phyloP scores from a whole-genome alignment of 306 rosid species.

The Notholithocarpus densiflorus region DNA sequence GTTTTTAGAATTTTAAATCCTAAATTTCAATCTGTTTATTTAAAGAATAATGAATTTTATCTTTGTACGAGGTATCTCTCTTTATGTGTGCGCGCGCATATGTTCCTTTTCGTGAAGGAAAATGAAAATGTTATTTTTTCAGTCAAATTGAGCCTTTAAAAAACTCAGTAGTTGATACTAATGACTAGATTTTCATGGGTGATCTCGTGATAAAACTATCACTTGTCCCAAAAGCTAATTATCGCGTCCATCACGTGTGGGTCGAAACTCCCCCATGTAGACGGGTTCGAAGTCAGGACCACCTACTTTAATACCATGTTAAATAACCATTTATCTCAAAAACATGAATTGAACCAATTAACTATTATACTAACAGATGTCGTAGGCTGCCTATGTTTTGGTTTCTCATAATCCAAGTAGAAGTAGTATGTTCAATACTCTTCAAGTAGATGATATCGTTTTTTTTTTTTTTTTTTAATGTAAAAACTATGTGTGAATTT shows the following conservation, averaged over 20 bases:
- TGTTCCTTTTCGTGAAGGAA: neutral
- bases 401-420: neutral
- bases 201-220: too few species aligned
- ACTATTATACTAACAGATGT: too few species aligned
- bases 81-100: neutral
- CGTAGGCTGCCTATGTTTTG: neutral
- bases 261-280: too few species aligned
- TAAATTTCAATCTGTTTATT: neutral
- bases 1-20: neutral
- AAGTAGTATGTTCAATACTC: neutral
- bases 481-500: neutral
- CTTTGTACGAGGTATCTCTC: neutral
- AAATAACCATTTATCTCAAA: too few species aligned
- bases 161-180: neutral
- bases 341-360: too few species aligned
- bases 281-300: too few species aligned
- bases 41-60: neutral
- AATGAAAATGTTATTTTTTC: neutral
- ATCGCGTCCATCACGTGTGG: too few species aligned
- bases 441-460: neutral
- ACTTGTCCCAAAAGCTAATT: too few species aligned
- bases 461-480: neutral
- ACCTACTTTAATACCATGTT: too few species aligned
- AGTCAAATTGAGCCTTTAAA: neutral
- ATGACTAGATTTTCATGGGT: neutral